Base-by-base conservation (phyloP, 2,329 filamentous ascomycete genomes). In the Aciculosporium take region DNA sequence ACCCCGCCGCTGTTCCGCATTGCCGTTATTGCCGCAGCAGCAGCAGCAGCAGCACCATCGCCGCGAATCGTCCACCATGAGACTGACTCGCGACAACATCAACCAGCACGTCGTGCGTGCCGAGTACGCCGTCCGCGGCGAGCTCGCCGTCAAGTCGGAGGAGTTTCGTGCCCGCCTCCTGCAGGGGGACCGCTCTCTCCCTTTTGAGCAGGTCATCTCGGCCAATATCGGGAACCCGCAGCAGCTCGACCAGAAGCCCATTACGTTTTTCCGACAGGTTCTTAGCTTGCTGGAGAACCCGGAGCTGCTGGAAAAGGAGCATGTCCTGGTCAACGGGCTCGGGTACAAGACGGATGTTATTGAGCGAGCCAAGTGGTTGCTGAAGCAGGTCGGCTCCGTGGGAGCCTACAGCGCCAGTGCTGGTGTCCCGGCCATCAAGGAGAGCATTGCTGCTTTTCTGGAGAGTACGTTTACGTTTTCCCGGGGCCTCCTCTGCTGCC, bases 191-290 rank as follows among this genome's bases (percentile, higher is more conserved):
- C 61, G 55, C 44, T 39, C 45, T 56, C 71, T 96, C 39, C 89
- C 91, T 37, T 98, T 98, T 63, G 72, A 84, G 54, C 74, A 86
- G 45, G 81, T 98, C 63, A 89, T 98, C 66, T 88, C 84, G 48
- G 91, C 91, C 65, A 98, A 98, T 68, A 98, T 98, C 57, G 91
- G 91, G 58, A 98, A 98, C 69, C 91, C 91, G 4, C 91, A 98
- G 66, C 91, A 98, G 67, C 78, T 98, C 48, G 91, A 95, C 66
- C 91, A 98, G 73, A 93, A 96, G 72, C 91, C 91, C 56, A 89
- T 98, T 56, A 98, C 91, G 52, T 98, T 95, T 72, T 95, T 98
- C 77, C 81, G 91, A 53, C 89, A 98, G 67, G 91, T 98, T 23
- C 74, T 91, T 55, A 94, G 86, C 65, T 63, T 98, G 47, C 65